Evolutionary conservation across 2,329 filamentous ascomycete genomes (phyloP).

Genomic region (Pyrenochaeta sp.): DNA sequence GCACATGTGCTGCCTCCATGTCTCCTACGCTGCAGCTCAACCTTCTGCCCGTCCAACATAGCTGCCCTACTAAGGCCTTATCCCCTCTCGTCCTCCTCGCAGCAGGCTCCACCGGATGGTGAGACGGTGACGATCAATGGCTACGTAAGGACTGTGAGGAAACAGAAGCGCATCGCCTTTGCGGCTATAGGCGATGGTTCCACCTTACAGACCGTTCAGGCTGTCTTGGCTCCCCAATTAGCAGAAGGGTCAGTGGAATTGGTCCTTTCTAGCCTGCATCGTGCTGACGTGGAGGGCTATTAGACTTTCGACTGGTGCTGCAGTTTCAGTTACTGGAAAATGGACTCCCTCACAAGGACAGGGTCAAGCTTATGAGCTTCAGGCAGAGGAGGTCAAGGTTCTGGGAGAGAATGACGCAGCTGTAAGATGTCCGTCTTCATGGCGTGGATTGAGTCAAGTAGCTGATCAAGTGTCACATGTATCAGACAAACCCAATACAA

Average conservation of each 20-base stretch:
- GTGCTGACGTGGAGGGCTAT: conserved; percentile 20
- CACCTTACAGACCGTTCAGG: conserved; percentile 79
- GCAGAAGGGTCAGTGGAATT: conserved; percentile 70
- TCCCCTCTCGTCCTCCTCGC: conserved; percentile 45
- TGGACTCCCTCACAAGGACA: conserved; percentile 77
- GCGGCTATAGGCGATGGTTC: conserved; percentile 88
- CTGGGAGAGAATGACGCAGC: conserved; percentile 80
- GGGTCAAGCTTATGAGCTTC: conserved; percentile 80
- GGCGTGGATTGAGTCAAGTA: conserved; percentile 2
- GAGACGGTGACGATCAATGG: conserved; percentile 66
- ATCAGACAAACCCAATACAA: conserved; percentile 87
- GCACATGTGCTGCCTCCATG: conserved; percentile 22
- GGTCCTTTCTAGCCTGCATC: conserved; percentile 3
- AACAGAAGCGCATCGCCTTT: conserved; percentile 85
- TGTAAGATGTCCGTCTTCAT: conserved; percentile 61
- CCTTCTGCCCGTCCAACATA: conserved; percentile 41
- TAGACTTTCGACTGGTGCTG: conserved; percentile 82
- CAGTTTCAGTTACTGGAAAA: conserved; percentile 76
- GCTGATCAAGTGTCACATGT: conserved; percentile 25
- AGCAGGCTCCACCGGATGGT: conserved; percentile 54
- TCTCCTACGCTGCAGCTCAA: conserved; percentile 39
- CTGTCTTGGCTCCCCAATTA: conserved; percentile 74
- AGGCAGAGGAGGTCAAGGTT: conserved; percentile 72
- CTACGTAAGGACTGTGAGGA: conserved; percentile 82
- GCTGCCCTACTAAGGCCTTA: conserved; percentile 63